These are phyloP conservation scores for Cystobasidium pallidum DNA, from an alignment of 1,284 basidiomycete species.

Conservation along the genomic window DNA sequence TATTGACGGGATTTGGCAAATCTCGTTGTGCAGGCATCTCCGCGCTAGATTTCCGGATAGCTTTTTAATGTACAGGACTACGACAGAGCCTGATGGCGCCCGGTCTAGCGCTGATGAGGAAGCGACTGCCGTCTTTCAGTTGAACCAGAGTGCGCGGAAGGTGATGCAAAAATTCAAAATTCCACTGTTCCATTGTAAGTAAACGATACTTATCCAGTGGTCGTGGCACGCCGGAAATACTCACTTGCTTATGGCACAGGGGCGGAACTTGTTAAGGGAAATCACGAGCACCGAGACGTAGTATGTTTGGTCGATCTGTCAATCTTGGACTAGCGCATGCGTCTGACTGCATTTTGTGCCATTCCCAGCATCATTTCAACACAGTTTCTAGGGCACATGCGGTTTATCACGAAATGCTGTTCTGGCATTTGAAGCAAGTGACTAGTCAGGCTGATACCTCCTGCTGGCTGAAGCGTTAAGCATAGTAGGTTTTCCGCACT, in stretches of 20 bases:
- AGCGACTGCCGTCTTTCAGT: constrained; percentile 32
- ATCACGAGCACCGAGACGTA: constrained; percentile 28
- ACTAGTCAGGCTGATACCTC: constrained; percentile 16
- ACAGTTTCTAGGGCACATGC: constrained; percentile 5
- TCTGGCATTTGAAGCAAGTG: constrained; percentile 27
- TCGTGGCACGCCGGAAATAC: neutral
- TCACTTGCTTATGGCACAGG: neutral
- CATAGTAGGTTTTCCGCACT: neutral
- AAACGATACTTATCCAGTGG: neutral
- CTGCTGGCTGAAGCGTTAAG: constrained; percentile 33
- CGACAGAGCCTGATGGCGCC: constrained; percentile 8
- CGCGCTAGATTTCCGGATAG: constrained; percentile 21
- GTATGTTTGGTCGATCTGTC: neutral
- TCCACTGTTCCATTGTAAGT: constrained; percentile 34
- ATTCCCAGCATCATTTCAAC: constrained; percentile 26
- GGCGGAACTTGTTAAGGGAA: constrained; percentile 32
- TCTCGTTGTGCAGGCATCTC: constrained; percentile 5
- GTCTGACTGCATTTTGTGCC: neutral
- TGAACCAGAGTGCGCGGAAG: constrained; percentile 34
- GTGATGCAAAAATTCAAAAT: constrained; percentile 29
- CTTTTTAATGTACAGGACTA: constrained; percentile 39
- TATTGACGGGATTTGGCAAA: neutral
- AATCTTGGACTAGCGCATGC: neutral
- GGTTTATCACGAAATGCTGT: constrained; percentile 24
- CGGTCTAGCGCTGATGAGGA: constrained; percentile 19